Base-by-base conservation (phyloP, 352 stramenopile species). In the Phytophthora pseudosyringae region DNA sequence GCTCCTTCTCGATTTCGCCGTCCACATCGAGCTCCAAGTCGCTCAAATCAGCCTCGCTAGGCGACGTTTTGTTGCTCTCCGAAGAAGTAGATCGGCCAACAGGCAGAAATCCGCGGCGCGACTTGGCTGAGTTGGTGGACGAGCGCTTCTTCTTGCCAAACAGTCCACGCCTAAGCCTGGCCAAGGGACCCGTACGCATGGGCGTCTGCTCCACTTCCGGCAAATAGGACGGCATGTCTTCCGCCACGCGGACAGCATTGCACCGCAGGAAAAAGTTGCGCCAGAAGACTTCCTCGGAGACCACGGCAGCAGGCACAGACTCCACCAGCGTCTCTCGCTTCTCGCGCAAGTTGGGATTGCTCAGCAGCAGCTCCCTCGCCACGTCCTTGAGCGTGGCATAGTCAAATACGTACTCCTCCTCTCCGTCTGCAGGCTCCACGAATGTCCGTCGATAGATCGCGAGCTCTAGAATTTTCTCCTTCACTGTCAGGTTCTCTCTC, bases 201-300 rank as follows among this genome's bases (percentile, higher is more conserved):
- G 58, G 35, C 0, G 52, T 47, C 35, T 48, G 55, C 33, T 64
- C 35, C 15, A 81, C 75, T 40, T 89, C 77, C 3, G 69, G 75
- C 41, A 91, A 69, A 48, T 90, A 91, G 5, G 83, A 64, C 38
- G 73, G 47, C 29, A 86, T 62, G 2, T 64, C 61, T 25, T 71
- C 58, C 1, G 60, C 63, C 7, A 89, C 36, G 6, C 79, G 66
- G 7, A 89, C 44, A 13, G 77, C 69, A 40, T 91, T 91, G 66
- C 80, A 90, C 39, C 77, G 80, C 51, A 91, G 59, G 54, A 91
- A 89, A 59, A 84, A 90, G 43, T 91, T 88, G 59, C 81, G 80
- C 80, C 80, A 91, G 64, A 91, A 89, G 4, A 67, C 36, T 35
- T 84, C 68, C 45, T 91, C 82, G 0, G 73, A 66, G 8, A 91